These are phyloP conservation scores for Aspergillus spinulosporus DNA, from an alignment of 2,329 filamentous ascomycete species.

Conservation along the genomic window DNA sequence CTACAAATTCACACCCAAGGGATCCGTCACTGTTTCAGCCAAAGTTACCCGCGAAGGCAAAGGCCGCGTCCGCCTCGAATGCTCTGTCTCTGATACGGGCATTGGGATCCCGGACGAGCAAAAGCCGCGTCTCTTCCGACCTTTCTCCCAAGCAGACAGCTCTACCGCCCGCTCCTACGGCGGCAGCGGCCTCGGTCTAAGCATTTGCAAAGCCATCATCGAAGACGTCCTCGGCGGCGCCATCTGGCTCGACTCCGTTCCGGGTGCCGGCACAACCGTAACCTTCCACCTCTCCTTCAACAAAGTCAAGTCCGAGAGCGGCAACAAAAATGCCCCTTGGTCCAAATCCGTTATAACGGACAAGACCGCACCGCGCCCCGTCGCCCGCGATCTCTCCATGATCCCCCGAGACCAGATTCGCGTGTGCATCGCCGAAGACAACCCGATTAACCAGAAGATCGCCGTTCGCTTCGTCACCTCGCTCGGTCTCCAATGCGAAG, in stretches of 20 bases:
- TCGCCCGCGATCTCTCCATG: constrained; percentile 66
- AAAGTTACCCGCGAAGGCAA: constrained; percentile 69
- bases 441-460: constrained; percentile 91
- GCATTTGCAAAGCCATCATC: constrained; percentile 92
- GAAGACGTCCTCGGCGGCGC: constrained; percentile 87
- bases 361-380: constrained; percentile 45
- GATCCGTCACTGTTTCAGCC: constrained; percentile 80
- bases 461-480: constrained; percentile 87
- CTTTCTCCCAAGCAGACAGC: constrained; percentile 89
- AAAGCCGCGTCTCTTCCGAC: constrained; percentile 81
- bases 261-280: constrained; percentile 60
- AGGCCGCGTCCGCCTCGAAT: constrained; percentile 72
- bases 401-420: constrained; percentile 76
- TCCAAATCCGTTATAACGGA: constrained; percentile 45
- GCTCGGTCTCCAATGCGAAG: constrained; percentile 81
- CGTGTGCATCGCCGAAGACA: constrained; percentile 93
- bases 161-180: constrained; percentile 89
- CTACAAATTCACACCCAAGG: constrained; percentile 88
- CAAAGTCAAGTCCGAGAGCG: constrained; percentile 63
- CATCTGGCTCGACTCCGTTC: constrained; percentile 77
- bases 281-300: constrained; percentile 85
- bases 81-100: constrained; percentile 85
- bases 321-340: constrained; percentile 57
- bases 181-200: constrained; percentile 84
- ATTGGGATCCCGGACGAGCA: constrained; percentile 81